Base-by-base conservation (phyloP, 78 protist genomes). In the Speleostelium caveatum region DNA sequence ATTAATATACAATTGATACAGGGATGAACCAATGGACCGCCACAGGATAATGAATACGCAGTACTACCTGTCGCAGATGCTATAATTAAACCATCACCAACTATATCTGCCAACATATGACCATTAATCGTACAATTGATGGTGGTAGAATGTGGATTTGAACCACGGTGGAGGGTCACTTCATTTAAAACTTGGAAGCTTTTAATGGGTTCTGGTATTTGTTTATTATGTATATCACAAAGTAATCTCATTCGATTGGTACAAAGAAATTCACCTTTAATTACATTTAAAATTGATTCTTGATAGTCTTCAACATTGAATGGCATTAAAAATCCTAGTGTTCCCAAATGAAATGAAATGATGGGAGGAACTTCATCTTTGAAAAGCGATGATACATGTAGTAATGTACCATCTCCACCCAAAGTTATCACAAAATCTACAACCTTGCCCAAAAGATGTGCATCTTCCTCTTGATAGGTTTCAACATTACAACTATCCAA, bases 401-500 rank as follows among this genome's bases (percentile, higher is more conserved):
- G 68, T 3, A 97, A 35, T 2, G 98, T 97, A 16, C 98, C 98
- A 74, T 98, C 99, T 12, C 98, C 99, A 33, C 99, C 99, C 5
- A 97, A 51, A 19, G 89, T 45, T 1, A 98, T 45, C 7, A 97
- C 83, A 6, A 98, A 68, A 63, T 98, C 99, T 0, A 96, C 89
- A 2, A 80, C 77, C 36, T 80, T 80, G 12, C 89, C 89, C 17
- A 80, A 33, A 8, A 67, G 16, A 56, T 80, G 89, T 24, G 74
- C 39, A 14, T 80, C 89, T 24, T 68, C 89, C 21, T 80, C 89
- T 16, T 68, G 17, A 30, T 80, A 80, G 0, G 78, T 80, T 28
- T 68, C 89, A 6, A 80, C 33, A 49, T 39, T 32, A 51, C 21
- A 32, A 45, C 56, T 12, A n/a, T 80, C 77, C 21, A n/a, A 5